phyloP scores from a whole-genome alignment of 2,329 filamentous ascomycete species.

The Diaporthe velutina region DNA sequence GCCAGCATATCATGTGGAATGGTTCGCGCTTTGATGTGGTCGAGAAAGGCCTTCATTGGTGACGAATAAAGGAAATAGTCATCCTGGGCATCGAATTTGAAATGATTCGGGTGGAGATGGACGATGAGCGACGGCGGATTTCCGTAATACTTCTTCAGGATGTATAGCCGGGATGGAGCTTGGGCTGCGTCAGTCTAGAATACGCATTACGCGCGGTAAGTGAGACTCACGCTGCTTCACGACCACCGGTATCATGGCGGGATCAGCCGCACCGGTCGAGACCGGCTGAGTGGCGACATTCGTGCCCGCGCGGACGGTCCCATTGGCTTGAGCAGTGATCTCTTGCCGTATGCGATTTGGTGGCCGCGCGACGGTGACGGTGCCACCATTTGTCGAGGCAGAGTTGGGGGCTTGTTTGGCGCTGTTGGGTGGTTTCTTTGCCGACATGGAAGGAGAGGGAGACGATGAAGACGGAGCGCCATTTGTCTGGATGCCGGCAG shows the following conservation, averaged over 20 bases:
- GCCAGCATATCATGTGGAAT: conserved; percentile 91
- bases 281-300: conserved; percentile 35
- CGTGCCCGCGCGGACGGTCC: conserved; percentile 22
- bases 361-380: conserved; percentile 62
- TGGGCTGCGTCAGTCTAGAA: conserved; percentile 18
- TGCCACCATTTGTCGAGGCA: conserved; percentile 57
- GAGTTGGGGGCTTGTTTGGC: conserved; percentile 65
- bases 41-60: conserved; percentile 85
- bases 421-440: conserved; percentile 63
- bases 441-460: conserved; percentile 68
- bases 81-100: conserved; percentile 93
- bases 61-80: conserved; percentile 93
- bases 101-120: conserved; percentile 87
- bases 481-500: conserved; percentile 76
- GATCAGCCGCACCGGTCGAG: conserved; percentile 29
- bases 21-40: conserved; percentile 81
- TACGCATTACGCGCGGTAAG: not conserved
- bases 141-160: conserved; percentile 55
- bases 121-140: conserved; percentile 85
- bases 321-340: conserved; percentile 37
- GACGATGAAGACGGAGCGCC: conserved; percentile 70
- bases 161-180: conserved; percentile 54
- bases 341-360: conserved; percentile 73
- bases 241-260: conserved; percentile 48
- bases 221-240: conserved; percentile 54